phyloP scores from a whole-genome alignment of 1,284 basidiomycete genomes.

The Fomitopsis palustris region DNA sequence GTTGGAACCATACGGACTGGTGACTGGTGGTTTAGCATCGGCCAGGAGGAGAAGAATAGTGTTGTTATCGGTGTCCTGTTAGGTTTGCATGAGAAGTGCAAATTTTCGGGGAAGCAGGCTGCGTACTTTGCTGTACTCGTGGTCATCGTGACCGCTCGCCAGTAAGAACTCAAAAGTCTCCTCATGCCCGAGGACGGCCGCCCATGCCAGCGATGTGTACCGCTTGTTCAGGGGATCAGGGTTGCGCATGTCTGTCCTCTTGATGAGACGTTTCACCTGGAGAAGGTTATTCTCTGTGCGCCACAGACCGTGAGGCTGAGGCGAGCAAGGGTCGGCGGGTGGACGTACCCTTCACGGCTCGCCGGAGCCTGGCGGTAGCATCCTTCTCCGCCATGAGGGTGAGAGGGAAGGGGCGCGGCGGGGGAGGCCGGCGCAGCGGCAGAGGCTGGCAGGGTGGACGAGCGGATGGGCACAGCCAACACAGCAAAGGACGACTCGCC shows the following conservation, averaged over 20 bases:
- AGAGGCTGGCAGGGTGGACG: conserved; percentile 15
- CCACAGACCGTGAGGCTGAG: conserved; percentile 3
- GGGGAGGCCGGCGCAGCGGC: conserved; percentile 5
- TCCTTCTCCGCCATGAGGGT: conserved; percentile 75
- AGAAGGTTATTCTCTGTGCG: conserved; percentile 85
- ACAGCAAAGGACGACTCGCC: conserved; percentile 11
- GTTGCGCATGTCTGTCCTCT: conserved; percentile 84
- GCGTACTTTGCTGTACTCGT: conserved; percentile 82
- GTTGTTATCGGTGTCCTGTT: conserved; percentile 85
- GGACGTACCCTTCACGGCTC: conserved; percentile 71
- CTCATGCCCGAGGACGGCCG: conserved; percentile 79
- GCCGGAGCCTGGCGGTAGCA: conserved; percentile 65
- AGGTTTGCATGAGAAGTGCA: background rate
- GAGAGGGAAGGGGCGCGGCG: conserved; percentile 7
- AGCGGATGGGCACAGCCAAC: conserved; percentile 19
- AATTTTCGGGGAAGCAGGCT: background rate
- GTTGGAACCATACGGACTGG: conserved; percentile 43
- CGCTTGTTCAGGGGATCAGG: conserved; percentile 72
- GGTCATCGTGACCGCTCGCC: conserved; percentile 83
- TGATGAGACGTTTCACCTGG: conserved; percentile 78
- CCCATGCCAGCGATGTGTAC: conserved; percentile 86
- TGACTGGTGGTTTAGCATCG: conserved; percentile 58
- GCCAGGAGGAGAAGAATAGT: conserved; percentile 88
- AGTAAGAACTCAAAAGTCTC: conserved; percentile 90
- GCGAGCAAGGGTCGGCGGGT: conserved; percentile 14